These are phyloP conservation scores for Suillus discolor DNA, from an alignment of 768 basidiomycete genomes.

Conservation along the genomic window DNA sequence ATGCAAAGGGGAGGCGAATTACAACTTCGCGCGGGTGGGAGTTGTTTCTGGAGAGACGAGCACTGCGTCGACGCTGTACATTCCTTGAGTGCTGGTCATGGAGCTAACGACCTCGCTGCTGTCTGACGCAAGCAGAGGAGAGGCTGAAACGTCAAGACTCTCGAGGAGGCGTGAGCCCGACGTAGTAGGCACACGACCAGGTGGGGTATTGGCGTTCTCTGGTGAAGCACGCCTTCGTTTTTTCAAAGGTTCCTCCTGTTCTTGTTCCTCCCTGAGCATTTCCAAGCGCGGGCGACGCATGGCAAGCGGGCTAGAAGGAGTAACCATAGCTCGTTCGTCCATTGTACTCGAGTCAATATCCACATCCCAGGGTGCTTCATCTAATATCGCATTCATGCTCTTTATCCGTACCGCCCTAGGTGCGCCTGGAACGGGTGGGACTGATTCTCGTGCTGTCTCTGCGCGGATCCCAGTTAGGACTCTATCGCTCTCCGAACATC, in stretches of 20 bases:
- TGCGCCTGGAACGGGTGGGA: not conserved
- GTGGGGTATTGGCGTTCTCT: not conserved
- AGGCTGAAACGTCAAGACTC: conserved; percentile 29
- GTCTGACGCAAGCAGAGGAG: conserved; percentile 21
- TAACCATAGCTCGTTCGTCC: conserved; percentile 17
- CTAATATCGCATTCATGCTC: not conserved
- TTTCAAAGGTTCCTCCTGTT: conserved; percentile 17
- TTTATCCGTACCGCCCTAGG: not conserved
- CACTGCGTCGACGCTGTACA: conserved; percentile 24
- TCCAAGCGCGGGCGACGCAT: conserved; percentile 17
- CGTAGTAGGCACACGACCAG: conserved; percentile 2
- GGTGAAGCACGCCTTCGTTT: conserved; percentile 9
- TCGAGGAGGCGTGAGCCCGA: conserved; percentile 26
- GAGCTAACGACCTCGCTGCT: not conserved
- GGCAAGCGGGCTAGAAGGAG: conserved; percentile 31
- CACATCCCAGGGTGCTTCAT: conserved; percentile 7
- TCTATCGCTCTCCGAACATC: conserved; percentile 57
- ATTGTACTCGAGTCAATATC: conserved; percentile 8
- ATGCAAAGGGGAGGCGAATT: conserved; percentile 28
- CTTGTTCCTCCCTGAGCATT: conserved; percentile 31
- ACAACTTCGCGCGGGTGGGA: conserved; percentile 17
- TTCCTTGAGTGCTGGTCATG: not conserved
- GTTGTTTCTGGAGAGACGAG: conserved; percentile 18
- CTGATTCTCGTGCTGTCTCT: not conserved
- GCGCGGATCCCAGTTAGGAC: conserved; percentile 57